Conservation (phyloP, 1,284 basidiomycete species). For the Inonotus obliquus region DNA sequence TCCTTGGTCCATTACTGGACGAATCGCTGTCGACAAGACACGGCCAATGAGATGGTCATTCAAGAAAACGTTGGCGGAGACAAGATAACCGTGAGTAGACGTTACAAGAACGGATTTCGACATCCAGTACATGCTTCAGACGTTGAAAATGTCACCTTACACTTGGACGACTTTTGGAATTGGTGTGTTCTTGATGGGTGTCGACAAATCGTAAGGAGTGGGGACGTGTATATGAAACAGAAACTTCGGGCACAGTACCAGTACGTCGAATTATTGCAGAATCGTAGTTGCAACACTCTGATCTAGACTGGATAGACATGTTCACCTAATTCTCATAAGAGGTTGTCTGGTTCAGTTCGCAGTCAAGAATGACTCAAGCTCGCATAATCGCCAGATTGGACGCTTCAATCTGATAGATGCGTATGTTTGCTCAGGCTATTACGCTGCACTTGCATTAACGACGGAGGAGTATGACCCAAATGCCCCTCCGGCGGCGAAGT, state of each 20-base stretch:
- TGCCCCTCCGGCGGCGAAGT: slow-evolving; percentile 47
- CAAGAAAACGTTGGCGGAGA: slow-evolving; percentile 46
- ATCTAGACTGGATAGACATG: slow-evolving; percentile 39
- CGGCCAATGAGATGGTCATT: slow-evolving; percentile 75
- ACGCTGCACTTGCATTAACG: slow-evolving; percentile 63
- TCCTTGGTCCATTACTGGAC: slow-evolving; percentile 74
- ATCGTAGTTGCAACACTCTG: not conserved
- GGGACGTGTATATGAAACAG: slow-evolving; percentile 63
- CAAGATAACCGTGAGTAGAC: slow-evolving; percentile 50
- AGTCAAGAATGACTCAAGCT: slow-evolving; percentile 44
- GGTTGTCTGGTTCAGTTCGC: slow-evolving; percentile 63
- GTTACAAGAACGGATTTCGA: slow-evolving; percentile 35
- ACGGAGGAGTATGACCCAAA: slow-evolving; percentile 55
- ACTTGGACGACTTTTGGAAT: slow-evolving; percentile 63
- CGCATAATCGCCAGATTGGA: slow-evolving; percentile 46
- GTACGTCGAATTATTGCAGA: slow-evolving; percentile 36
- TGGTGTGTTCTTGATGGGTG: slow-evolving; percentile 80
- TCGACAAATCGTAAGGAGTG: slow-evolving; percentile 63
- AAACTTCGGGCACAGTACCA: slow-evolving; percentile 66
- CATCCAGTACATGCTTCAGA: slow-evolving; percentile 48
- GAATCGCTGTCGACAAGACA: slow-evolving; percentile 62
- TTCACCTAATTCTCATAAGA: slow-evolving; percentile 62
- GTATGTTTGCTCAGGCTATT: slow-evolving; percentile 73
- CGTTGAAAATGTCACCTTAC: slow-evolving; percentile 47
- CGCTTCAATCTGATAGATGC: slow-evolving; percentile 66